Evolutionary conservation across 1,284 basidiomycete species (phyloP).

Genomic region (Singerocomus inundabilis): DNA sequence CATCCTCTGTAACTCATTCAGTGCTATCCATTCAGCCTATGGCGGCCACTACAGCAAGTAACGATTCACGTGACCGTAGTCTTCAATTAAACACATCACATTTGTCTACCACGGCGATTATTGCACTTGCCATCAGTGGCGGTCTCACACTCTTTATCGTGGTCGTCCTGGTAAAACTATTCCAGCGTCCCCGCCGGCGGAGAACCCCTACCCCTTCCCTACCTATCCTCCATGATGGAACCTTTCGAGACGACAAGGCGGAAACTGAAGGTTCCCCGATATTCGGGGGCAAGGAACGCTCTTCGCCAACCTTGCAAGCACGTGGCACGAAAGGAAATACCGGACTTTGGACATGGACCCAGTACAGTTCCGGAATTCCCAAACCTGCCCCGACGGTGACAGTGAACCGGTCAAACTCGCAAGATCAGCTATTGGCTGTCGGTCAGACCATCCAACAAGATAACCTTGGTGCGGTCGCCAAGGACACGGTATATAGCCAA

Average conservation of each 20-base stretch:
- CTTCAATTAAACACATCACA: conserved; percentile 11
- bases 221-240: conserved; percentile 62
- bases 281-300: conserved; percentile 69
- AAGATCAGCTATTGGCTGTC: conserved; percentile 7
- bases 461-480: neutral
- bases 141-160: conserved; percentile 55
- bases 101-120: conserved; percentile 43
- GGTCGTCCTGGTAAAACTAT: conserved; percentile 47
- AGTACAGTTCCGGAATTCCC: conserved; percentile 49
- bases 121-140: conserved; percentile 59
- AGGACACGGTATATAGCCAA: conserved; percentile 1
- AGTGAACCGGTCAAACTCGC: conserved; percentile 27
- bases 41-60: conserved; percentile 1
- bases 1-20: conserved; percentile 11
- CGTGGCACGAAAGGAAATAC: conserved; percentile 35
- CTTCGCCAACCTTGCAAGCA: conserved; percentile 44
- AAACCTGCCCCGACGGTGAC: conserved; percentile 32
- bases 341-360: conserved; percentile 58
- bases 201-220: conserved; percentile 61
- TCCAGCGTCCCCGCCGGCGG: conserved; percentile 47
- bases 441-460: conserved; percentile 5
- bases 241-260: conserved; percentile 43
- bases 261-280: conserved; percentile 62
- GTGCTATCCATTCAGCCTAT: conserved; percentile 9
- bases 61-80: neutral